Percentiles rank a stretch among this genome's conserved stretches.
Conservation (phyloP, 345 rosid species). For the Cardamine occulta region DNA sequence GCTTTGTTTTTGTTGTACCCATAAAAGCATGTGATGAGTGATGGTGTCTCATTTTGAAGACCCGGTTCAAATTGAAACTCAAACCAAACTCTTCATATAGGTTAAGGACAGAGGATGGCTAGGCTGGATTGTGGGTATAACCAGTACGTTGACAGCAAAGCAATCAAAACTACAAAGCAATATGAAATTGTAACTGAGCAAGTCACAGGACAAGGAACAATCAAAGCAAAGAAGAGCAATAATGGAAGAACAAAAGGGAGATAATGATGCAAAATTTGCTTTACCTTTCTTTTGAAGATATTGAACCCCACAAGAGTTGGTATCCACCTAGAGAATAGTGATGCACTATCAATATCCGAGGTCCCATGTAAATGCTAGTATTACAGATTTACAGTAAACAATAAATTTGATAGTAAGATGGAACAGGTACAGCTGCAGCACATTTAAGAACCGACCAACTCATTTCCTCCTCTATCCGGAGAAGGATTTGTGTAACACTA, state of each 20-base stretch:
- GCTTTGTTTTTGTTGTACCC: conserved; percentile 29
- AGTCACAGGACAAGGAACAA: conserved; percentile 24
- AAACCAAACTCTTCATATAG: not conserved
- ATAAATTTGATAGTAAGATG: conserved; percentile 7
- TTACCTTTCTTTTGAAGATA: conserved; percentile 39
- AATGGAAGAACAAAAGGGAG: conserved; percentile 41
- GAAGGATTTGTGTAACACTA: not conserved
- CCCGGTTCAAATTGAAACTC: not conserved
- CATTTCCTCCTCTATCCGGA: not conserved
- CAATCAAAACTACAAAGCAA: not conserved
- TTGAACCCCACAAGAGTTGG: conserved; percentile 49
- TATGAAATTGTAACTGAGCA: conserved; percentile 4
- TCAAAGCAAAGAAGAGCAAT: conserved; percentile 35
- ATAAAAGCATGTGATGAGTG: conserved; percentile 34
- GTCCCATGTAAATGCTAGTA: conserved; percentile 39
- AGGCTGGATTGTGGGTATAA: not conserved
- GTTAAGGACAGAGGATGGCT: conserved; percentile 11
- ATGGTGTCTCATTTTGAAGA: conserved; percentile 25
- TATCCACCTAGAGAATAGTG: conserved; percentile 53
- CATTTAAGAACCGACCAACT: conserved; percentile 3
- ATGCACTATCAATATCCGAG: conserved; percentile 39
- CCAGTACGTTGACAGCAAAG: not conserved
- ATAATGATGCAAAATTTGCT: conserved; percentile 29
- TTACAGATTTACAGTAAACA: conserved; percentile 10
- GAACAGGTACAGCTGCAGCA: not conserved